phyloP scores from a whole-genome alignment of 148 eudicot genomes.

The Rhododendron ovatum region DNA sequence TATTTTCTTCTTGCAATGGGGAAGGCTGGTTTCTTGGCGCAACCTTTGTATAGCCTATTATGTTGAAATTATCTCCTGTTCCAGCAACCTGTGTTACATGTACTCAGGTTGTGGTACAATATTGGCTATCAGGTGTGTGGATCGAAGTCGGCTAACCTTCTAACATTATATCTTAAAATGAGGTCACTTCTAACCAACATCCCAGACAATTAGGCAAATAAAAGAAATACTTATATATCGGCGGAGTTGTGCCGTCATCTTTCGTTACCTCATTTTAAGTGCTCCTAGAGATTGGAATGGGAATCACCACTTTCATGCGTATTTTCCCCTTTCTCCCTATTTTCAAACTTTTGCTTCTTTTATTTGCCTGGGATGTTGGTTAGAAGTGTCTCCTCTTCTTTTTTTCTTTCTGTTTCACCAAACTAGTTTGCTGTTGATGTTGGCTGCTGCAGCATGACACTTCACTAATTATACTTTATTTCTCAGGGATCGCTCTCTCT shows the following conservation, averaged over 20 bases:
- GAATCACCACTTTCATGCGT: no score
- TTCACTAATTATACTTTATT: constrained; percentile 6
- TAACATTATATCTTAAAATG: no score
- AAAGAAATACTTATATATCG: no score
- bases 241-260: no score
- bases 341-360: no score
- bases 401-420: not conserved
- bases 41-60: not conserved
- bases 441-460: not conserved
- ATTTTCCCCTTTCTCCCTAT: no score
- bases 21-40: not conserved
- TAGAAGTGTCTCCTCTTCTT: not conserved
- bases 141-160: not conserved
- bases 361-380: not conserved
- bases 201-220: no score
- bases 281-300: no score
- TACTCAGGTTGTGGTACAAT: not conserved
- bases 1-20: not conserved
- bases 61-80: not conserved
- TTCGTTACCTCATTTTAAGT: no score
- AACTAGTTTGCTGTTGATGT: not conserved
- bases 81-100: not conserved
- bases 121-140: not conserved
- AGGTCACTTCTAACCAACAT: no score
- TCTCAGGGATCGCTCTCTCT: constrained; percentile 77